Evolutionary conservation across 495 filamentous ascomycete species (phyloP), one percentile per base, ranked within the genome.

Genomic region (Venustampulla echinocandica): DNA sequence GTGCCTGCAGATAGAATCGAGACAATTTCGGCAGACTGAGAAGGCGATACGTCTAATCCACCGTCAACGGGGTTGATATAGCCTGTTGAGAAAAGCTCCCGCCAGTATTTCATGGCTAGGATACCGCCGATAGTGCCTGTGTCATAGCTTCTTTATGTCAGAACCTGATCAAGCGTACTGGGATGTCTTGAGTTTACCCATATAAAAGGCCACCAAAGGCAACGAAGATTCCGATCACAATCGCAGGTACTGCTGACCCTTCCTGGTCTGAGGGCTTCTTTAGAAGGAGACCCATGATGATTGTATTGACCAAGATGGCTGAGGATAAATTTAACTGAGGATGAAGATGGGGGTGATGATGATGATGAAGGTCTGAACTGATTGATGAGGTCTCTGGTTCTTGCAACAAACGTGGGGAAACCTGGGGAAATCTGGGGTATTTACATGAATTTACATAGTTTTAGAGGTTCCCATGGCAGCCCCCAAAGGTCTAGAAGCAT

Each of bases 71-170:
- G 47, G 22, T 48, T 34, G 49, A 69, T 61, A 36, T 76, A 73
- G 4, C 78, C 71, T 1, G 82, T 86, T 1, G 81, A 76, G 19
- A 50, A 50, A 0, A 14, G 27, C n/a, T 50, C 30, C 11, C 27
- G 21, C 39, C 39, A 92, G 61, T 79, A 81, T 47, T 73, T 68
- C 86, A 90, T 90, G 46, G 80, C 84, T 10, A 90, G 61, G 55
- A 93, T 87, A 59, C 87, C 87, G 46, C 74, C 78, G 63, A 92
- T 93, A n/a, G 84, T 90, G 35, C 87, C 87, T 2, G 86, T 90
- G 52, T 90, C 84, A 73, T 87, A 87, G 58, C 81, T 84, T 10
- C 7, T n/a, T 4, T 19, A n/a, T 4, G 10, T 27, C 9, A 44
- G 19, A 13, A 28, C 10, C n/a, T n/a, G n/a, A 5, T 33, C 20